Percentiles rank a stretch among this genome's conserved stretches.
These are phyloP conservation scores for Trichoderma polysporum DNA, from an alignment of 2,329 filamentous ascomycete genomes.

Conservation along the genomic window DNA sequence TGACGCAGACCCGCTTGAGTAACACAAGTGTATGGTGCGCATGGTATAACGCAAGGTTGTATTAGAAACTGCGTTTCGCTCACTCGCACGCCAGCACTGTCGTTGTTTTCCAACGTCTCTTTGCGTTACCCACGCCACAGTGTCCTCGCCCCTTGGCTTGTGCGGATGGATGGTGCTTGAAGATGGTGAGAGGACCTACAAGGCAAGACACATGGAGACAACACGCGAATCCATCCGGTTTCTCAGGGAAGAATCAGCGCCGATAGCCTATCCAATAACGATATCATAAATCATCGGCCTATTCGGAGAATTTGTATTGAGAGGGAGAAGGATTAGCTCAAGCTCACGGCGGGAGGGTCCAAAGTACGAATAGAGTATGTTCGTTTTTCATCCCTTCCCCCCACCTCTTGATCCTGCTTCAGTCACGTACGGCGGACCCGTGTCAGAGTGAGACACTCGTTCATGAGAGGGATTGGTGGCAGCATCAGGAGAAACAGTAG, in stretches of 20 bases:
- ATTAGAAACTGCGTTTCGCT: neutral
- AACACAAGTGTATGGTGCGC: neutral
- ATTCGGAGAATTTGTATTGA: neutral
- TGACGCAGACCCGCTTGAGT: neutral
- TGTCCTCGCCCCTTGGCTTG: neutral
- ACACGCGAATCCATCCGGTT: neutral
- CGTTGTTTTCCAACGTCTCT: neutral
- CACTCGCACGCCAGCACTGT: neutral
- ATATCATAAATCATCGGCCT: neutral
- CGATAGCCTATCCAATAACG: neutral
- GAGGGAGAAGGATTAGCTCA: neutral
- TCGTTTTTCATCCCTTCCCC: neutral
- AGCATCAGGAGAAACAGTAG: neutral
- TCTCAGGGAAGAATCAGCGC: neutral
- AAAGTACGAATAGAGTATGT: neutral
- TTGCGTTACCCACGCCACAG: neutral
- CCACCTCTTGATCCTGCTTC: neutral
- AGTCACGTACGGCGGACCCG: neutral
- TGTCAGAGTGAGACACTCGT: slow-evolving; percentile 10
- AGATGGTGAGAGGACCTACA: neutral
- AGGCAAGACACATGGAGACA: too few relatives aligned
- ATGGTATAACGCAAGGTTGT: neutral
- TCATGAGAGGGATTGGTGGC: neutral
- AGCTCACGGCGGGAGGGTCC: neutral
- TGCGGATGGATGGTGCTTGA: neutral